Conservation (phyloP, 306 rosid species). For the Cicer judaicum region DNA sequence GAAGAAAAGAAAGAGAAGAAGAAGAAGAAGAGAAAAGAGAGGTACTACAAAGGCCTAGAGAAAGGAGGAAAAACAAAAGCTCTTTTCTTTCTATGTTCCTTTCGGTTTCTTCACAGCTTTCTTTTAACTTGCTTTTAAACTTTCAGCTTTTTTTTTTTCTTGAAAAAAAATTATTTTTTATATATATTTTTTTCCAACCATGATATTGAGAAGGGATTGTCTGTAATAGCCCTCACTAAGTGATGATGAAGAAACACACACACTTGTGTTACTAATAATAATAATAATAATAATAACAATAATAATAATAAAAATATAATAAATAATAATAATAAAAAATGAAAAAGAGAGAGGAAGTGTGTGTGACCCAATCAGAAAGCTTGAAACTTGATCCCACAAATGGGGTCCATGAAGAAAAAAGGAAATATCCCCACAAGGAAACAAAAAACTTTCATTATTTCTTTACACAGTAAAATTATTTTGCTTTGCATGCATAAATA, state of each 20-base stretch:
- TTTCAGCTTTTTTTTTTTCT: constrained; percentile 57
- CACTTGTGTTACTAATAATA: too few species aligned
- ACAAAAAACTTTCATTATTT: constrained; percentile 69
- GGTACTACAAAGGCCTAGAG: constrained; percentile 26
- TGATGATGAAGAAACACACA: background rate
- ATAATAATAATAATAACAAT: too few species aligned
- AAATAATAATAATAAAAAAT: background rate
- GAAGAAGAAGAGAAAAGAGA: constrained; percentile 31
- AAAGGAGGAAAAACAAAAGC: constrained; percentile 48
- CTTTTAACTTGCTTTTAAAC: constrained; percentile 66
- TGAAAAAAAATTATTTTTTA: constrained; percentile 33
- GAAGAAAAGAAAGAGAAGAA: constrained; percentile 37
- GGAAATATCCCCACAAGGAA: constrained; percentile 75
- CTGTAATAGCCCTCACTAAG: constrained; percentile 51
- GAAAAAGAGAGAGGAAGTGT: constrained; percentile 12
- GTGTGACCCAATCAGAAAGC: constrained; percentile 71
- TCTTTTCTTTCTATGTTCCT: constrained; percentile 55
- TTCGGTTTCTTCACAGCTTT: constrained; percentile 76
- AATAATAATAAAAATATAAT: too few species aligned
- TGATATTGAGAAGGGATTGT: constrained; percentile 65
- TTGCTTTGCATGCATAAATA: constrained; percentile 79
- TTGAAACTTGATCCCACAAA: constrained; percentile 83
- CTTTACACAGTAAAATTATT: constrained; percentile 55
- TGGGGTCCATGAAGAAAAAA: constrained; percentile 80
- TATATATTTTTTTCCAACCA: constrained; percentile 43